Evolutionary conservation across 139 green algal species (phyloP), one percentile per base, ranked within the genome.

Genomic region (Chlamydomonas schloesseri): DNA sequence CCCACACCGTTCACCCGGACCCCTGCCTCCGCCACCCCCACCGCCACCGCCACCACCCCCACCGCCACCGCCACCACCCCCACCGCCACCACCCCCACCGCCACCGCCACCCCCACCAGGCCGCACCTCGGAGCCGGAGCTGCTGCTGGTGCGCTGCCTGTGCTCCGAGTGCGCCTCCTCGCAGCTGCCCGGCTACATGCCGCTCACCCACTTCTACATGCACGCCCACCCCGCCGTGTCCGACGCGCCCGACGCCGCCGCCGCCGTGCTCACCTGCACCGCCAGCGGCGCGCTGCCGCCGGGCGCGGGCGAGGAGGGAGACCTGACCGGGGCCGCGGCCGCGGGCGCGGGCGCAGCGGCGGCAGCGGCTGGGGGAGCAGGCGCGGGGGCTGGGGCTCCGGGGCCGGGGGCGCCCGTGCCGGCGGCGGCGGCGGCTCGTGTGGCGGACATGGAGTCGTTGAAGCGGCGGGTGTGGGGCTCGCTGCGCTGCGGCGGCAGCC

Each of bases 201-300:
- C 78, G 28, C 78, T 84, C 31, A 60, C 64, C 26, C 78, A 84
- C 37, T 84, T 84, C n/a, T 84, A 75, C 78, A 60, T 67, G 64
- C 78, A 84, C 64, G 64, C 78, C 5, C 42, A 37, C 21, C 55
- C 34, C 1, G 28, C 60, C 3, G 15, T 29, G 10, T 23, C 28
- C 26, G 60, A 68, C 60, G 42, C 42, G 42, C 42, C 42, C 42
- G 42, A 50, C 42, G 42, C 42, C 42, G 42, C 42, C 42, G 42
- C 42, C 42, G 42, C 42, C 42, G 42, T 50, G 42, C 42, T 50
- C 42, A 50, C 42, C 42, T 50, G 42, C 42, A 24, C 55, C 55
- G 55, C 18, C 55, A 4, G 8, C 18, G 55, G 55, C 55, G 55
- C 55, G 18, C 18, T 21, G 18, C 55, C 18, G 55, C 18, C 18